Conservation (phyloP, 2,329 filamentous ascomycete species). For the Botrytis paeoniae region DNA sequence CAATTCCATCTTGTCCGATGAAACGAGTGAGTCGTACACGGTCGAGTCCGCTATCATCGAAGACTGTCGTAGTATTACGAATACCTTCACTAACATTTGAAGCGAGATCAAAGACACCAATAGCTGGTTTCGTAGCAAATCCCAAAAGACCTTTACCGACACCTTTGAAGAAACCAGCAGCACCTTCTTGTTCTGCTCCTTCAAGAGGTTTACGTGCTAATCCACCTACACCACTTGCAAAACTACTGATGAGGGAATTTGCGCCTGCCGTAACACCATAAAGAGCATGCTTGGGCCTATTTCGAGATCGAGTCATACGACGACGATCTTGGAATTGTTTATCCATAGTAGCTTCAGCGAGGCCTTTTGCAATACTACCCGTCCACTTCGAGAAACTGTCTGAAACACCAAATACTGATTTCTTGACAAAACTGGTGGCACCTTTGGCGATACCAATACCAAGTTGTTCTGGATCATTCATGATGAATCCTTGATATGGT, state of each 20-base stretch:
- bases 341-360: constrained; percentile 92
- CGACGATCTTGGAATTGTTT: constrained; percentile 98
- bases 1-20: constrained; percentile 87
- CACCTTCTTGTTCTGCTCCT: constrained; percentile 92
- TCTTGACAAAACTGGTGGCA: constrained; percentile 95
- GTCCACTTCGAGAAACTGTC: constrained; percentile 98
- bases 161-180: constrained; percentile 93
- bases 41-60: constrained; percentile 91
- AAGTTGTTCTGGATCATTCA: constrained; percentile 87
- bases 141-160: constrained; percentile 93
- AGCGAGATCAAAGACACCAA: constrained; percentile 93
- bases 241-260: constrained; percentile 87
- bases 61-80: constrained; percentile 97
- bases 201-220: constrained; percentile 91
- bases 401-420: constrained; percentile 94
- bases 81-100: constrained; percentile 97
- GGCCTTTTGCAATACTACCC: constrained; percentile 92
- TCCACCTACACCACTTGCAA: constrained; percentile 91
- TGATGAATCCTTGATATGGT: constrained; percentile 94
- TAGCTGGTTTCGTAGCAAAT: constrained; percentile 93
- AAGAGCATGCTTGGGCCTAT: constrained; percentile 92
- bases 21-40: constrained; percentile 91
- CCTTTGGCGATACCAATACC: constrained; percentile 95
- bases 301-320: constrained; percentile 87
- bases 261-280: constrained; percentile 95